Conservation (phyloP, 2,329 filamentous ascomycete species). For the Immersiporthe knoxdaviesiana region DNA sequence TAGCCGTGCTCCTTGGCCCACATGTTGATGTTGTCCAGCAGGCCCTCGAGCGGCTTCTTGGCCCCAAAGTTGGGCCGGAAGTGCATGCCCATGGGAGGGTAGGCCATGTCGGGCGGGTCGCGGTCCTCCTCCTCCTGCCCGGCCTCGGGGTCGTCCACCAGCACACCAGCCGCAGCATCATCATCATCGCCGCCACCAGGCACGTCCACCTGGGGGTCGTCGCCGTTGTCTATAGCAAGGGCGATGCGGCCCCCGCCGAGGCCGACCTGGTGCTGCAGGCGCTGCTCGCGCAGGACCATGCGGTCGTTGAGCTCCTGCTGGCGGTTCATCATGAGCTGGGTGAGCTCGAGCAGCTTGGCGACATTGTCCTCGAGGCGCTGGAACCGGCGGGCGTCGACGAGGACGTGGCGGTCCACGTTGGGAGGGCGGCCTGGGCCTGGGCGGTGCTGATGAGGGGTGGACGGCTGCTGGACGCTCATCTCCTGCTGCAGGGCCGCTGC, state of each 20-base stretch:
- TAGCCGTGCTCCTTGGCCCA: slow-evolving; percentile 31
- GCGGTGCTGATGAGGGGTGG: slow-evolving; percentile 14
- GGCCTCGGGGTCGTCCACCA: background rate
- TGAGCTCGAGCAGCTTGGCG: slow-evolving; percentile 29
- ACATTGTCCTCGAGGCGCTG: slow-evolving; percentile 30
- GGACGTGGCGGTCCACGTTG: slow-evolving; percentile 25
- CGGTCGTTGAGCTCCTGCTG: slow-evolving; percentile 31
- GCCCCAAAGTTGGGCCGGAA: slow-evolving; percentile 31
- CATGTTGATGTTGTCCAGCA: slow-evolving; percentile 30
- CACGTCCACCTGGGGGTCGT: slow-evolving; percentile 19
- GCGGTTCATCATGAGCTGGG: slow-evolving; percentile 32
- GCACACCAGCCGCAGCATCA: too few species aligned
- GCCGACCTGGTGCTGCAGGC: slow-evolving; percentile 26
- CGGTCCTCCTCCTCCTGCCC: slow-evolving; percentile 25
- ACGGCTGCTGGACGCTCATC: slow-evolving; percentile 13
- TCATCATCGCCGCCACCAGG: background rate
- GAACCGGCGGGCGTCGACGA: slow-evolving; percentile 29
- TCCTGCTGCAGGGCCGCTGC: slow-evolving; percentile 25
- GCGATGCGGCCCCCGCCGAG: slow-evolving; percentile 27
- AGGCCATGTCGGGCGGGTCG: slow-evolving; percentile 30
- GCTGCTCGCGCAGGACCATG: slow-evolving; percentile 26
- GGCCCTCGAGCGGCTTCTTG: slow-evolving; percentile 30
- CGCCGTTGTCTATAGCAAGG: slow-evolving; percentile 25
- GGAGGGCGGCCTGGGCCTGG: slow-evolving; percentile 26
- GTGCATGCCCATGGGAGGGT: slow-evolving; percentile 30